Base-by-base conservation (phyloP, 257 asterid genomes). In the Paraleonurus japonicus region DNA sequence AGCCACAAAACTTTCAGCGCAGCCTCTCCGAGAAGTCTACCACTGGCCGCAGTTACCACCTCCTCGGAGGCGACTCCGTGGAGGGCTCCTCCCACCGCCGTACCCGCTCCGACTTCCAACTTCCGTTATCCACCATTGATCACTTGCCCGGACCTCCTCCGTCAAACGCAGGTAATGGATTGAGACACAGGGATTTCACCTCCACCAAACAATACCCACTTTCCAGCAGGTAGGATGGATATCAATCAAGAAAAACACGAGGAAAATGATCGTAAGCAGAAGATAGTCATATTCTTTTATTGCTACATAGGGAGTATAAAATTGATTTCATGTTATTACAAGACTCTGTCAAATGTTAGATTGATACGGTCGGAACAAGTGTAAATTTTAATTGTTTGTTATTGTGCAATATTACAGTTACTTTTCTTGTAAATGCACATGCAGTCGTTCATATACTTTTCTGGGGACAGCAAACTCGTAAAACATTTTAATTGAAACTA, bases 31-130 rank as follows among this genome's bases (percentile, higher is more conserved):
- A 79, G 4, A 78, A 75, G 81, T 87, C 96, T 65, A 84, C 76
- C 69, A 62, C 73, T 77, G 73, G 74, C 26, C 83, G 95, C 24
- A 86, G 95, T 86, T 90, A 85, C 82, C 93, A 88, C 75, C 71
- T 74, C 77, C 84, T 85, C 65, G 81, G 70, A 30, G 81, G 76
- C 20, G 89, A 73, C 69, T 76, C 86, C 19, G 67, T 9, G 1
- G 85, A 87, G 7, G 92, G 88, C 22, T 89, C 94, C 22, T 81
- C 87, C 47, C 94, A 87, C 35, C 86, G 86, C 10, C 79, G 90
- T 58, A 85, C 86, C 8, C 64, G 82, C 73, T 87, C 88, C 23
- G 86, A 87, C 11, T 82, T 68, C 68, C 89, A 78, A 73, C 81
- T 75, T 27, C 69, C 87, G 0, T 53, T 83, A 0, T 63, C 79